These are phyloP conservation scores for Colletotrichum orchidophilum DNA, from an alignment of 2,329 filamentous ascomycete species.

Conservation along the genomic window DNA sequence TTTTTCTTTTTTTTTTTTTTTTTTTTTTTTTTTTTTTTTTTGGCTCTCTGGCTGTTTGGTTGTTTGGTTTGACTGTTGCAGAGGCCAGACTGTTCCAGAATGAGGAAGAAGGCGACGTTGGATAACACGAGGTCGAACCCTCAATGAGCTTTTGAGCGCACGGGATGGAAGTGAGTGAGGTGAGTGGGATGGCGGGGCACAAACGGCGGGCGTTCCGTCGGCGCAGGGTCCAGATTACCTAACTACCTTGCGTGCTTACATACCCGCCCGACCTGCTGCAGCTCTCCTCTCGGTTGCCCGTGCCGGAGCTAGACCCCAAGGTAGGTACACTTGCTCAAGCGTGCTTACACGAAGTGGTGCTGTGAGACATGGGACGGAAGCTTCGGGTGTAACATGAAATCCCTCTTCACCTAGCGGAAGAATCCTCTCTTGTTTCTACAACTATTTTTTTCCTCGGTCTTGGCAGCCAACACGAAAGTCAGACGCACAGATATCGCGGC, in stretches of 20 bases:
- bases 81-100: no score
- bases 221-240: constrained; percentile 22
- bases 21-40: neutral
- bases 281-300: neutral
- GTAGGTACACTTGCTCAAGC: neutral
- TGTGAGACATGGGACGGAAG: constrained; percentile 3
- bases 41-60: no score
- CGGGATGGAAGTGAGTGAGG: neutral
- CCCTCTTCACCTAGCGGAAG: neutral
- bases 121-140: neutral
- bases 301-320: neutral
- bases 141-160: neutral
- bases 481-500: neutral
- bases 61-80: no score
- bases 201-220: neutral
- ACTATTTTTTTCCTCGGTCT: no score
- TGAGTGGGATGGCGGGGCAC: constrained; percentile 18
- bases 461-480: no score
- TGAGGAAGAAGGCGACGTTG: neutral
- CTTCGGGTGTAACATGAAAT: neutral
- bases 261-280: no score
- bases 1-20: neutral
- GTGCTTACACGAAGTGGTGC: neutral
- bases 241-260: no score
- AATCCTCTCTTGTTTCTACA: neutral